Evolutionary conservation across 345 rosid species (phyloP), one percentile per base, ranked within the genome.

Genomic region (Rhodomyrtus tomentosa): DNA sequence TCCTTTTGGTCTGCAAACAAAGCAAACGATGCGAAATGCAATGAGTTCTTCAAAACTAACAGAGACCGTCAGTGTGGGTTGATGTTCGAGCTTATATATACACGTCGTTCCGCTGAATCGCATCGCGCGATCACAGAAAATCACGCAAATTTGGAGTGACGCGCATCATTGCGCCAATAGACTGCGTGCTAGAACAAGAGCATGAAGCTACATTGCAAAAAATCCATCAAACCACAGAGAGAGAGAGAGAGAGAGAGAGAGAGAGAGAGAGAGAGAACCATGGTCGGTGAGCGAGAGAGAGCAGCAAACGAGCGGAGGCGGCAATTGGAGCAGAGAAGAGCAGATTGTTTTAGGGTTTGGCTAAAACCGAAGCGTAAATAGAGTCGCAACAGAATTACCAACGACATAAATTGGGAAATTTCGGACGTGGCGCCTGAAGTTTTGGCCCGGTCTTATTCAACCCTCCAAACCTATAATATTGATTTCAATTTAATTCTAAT

Each of bases 1-100:
- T 88, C 74, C 90, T 84, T 87, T 88, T 86, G 85, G 90, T 82
- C 90, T 88, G 90, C 84, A 88, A 48, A 38, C 48, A 52, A 84
- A 45, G 25, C 42, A 50, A 55, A 85, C 83, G 40, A 24, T 27
- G 55, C 50, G n/a, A 55, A 54, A 14, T 38, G 9, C 50, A 68
- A 36, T 36, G 45, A 36, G 25, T 36, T 68, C 20, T 20, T 68
- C 25, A 68, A 68, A 68, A 0, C 76, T 20, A 21, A 21, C 18
- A 18, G 76, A 36, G 45, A 18, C 76, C 76, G 24, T 68, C 24
- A 32, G 40, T 29, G 4, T 20, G 73, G 73, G 73, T 59, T 18
- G 73, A 29, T 14, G 40, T 29, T 29, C 40, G 40, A 59, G 40
- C 21, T 15, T 36, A 59, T 59, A 15, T 29, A 59, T 3, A 20